Percentiles rank a stretch among this genome's conserved stretches.
phyloP scores from a whole-genome alignment of 352 stramenopile genomes.

The Phytopythium delawarense region DNA sequence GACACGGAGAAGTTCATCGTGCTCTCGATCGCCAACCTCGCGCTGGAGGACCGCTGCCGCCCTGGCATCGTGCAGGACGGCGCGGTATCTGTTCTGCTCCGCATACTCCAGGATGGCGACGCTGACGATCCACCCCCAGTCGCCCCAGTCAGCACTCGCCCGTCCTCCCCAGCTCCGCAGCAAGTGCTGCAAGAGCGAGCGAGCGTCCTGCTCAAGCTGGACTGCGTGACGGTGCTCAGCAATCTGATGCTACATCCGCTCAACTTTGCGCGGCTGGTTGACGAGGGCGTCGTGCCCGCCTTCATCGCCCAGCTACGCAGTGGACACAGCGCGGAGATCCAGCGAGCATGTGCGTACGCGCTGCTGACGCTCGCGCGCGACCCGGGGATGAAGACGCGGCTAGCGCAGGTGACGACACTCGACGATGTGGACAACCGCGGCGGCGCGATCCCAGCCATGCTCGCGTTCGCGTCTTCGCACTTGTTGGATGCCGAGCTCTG shows the following conservation, averaged over 20 bases:
- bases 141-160: slow-evolving; percentile 6
- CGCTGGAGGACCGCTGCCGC: slow-evolving; percentile 69
- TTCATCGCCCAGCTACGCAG: slow-evolving; percentile 50
- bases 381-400: slow-evolving; percentile 60
- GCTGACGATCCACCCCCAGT: slow-evolving; percentile 3
- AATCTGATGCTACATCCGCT: slow-evolving; percentile 80
- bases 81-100: slow-evolving; percentile 48
- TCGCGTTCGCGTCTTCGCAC: slow-evolving; percentile 58
- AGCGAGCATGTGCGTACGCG: slow-evolving; percentile 74
- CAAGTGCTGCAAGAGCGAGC: slow-evolving; percentile 6
- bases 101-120: slow-evolving; percentile 25
- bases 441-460: slow-evolving; percentile 65
- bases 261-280: slow-evolving; percentile 71
- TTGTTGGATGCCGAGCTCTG: slow-evolving; percentile 58
- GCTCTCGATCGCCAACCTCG: slow-evolving; percentile 67
- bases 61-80: slow-evolving; percentile 57
- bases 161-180: background rate
- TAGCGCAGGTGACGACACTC: slow-evolving; percentile 39
- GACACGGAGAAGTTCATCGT: slow-evolving; percentile 69
- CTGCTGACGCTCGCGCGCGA: slow-evolving; percentile 73
- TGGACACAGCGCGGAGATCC: slow-evolving; percentile 41
- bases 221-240: slow-evolving; percentile 78
- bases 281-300: slow-evolving; percentile 73
- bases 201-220: slow-evolving; percentile 57
- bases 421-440: slow-evolving; percentile 16